Evolutionary conservation across 1,284 basidiomycete species (phyloP), one percentile per base, ranked within the genome.

Genomic region (Moesziomyces sp.): DNA sequence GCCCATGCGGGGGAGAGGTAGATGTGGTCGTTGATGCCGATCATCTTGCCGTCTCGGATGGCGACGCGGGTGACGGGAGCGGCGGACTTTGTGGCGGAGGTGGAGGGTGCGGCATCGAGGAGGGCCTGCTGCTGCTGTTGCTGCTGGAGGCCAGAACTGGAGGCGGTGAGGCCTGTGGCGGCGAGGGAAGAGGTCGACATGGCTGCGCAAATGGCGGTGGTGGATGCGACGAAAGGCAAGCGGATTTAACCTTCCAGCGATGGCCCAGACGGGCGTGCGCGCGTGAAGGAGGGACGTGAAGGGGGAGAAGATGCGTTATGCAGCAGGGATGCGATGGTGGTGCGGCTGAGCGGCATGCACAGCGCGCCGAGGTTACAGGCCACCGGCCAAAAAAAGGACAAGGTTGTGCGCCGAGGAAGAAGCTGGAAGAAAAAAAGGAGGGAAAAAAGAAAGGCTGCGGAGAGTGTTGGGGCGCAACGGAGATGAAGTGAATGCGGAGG

Each of bases 1-100:
- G 91, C 89, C 93, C 93, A 97, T 70, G 90, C 91, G 16, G 92
- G 91, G 34, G 93, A 93, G 85, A 93, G 92, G 85, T 97, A 97
- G 81, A 97, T 94, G 86, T 97, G 93, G 85, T 97, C 94, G 64
- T 83, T 83, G 55, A 83, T 73, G 52, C 74, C 67, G 34, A 83
- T 73, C 50, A 63, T 69, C 60, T 79, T 76, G 28, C 74, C 72
- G 46, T 79, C 71, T 21, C 75, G 54, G 47, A 81, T 75, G 26
- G 75, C 61, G 19, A 78, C 65, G 18, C 71, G 58, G 8, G 76
- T 76, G 59, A 80, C 61, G 48, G 74, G 57, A 21, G 74, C 63
- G 11, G 67, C 64, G 24, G 68, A 52, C 30, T 70, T 70, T 61
- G 58, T 51, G 42, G 59, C 44, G 23, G 72, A 58, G 10, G 54